Percentiles rank a stretch among this genome's conserved stretches.
Evolutionary conservation across 2,329 filamentous ascomycete genomes (phyloP).

Genomic region (Dryadomyces quercivorus): DNA sequence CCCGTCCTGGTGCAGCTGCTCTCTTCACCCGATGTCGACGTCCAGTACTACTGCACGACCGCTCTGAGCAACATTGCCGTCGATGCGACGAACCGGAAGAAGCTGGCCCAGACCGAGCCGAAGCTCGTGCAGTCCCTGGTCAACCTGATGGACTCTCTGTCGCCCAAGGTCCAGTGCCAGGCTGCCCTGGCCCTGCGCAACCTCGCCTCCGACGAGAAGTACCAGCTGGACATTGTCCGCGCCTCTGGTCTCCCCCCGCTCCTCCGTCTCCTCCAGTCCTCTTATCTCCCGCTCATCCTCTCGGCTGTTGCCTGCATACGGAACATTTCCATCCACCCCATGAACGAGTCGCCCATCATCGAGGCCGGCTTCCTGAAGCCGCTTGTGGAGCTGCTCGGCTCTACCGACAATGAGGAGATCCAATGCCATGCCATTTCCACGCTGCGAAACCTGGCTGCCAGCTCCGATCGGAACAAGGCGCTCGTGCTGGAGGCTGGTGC

Average conservation of each 20-base stretch:
- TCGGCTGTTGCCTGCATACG: conserved; percentile 96
- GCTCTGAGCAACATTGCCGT: conserved; percentile 98
- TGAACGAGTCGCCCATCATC: conserved; percentile 97
- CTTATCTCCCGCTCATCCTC: conserved; percentile 88
- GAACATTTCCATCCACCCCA: conserved; percentile 95
- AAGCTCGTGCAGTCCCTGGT: conserved; percentile 89
- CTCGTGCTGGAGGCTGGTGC: conserved; percentile 93
- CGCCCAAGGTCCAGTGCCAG: conserved; percentile 95
- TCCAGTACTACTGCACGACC: conserved; percentile 98
- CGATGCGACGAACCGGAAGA: conserved; percentile 79
- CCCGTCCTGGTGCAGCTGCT: conserved; percentile 92
- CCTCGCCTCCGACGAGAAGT: conserved; percentile 94
- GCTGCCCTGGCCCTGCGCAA: conserved; percentile 89
- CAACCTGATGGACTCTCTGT: conserved; percentile 93
- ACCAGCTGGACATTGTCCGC: conserved; percentile 93
- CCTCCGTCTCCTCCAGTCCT: conserved; percentile 82
- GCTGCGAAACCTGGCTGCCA: conserved; percentile 85
- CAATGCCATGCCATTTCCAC: conserved; percentile 98
- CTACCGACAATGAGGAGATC: conserved; percentile 96
- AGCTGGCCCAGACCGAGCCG: conserved; percentile 79
- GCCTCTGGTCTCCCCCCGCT: conserved; percentile 76
- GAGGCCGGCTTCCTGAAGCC: conserved; percentile 93
- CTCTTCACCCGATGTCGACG: conserved; percentile 85
- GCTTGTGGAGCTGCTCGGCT: conserved; percentile 83
- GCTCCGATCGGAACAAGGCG: conserved; percentile 94